Conservation (phyloP, 106 monocot species). For the Triglochin maritima region DNA sequence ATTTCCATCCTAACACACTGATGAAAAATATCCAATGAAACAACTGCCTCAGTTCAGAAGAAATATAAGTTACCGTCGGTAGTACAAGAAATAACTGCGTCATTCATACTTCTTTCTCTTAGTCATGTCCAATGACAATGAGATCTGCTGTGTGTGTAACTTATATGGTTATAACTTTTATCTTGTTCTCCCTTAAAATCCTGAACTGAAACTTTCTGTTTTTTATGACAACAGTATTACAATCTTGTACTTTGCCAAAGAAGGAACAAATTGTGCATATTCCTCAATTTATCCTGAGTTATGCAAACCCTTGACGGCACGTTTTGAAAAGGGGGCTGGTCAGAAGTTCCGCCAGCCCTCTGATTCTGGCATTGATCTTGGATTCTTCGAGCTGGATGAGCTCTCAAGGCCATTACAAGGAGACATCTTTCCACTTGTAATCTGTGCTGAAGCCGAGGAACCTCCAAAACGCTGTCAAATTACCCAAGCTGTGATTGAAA, state of each 20-base stretch:
- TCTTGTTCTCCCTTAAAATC: not conserved
- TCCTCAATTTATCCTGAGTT: slow-evolving; percentile 33
- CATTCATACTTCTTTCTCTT: no score
- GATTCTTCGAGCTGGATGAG: slow-evolving; percentile 63
- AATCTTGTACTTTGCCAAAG: slow-evolving; percentile 90
- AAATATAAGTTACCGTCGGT: not conserved
- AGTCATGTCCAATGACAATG: no score
- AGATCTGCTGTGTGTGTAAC: not conserved
- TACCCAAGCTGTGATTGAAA: slow-evolving; percentile 68
- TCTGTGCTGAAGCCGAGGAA: slow-evolving; percentile 36
- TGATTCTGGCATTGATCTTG: slow-evolving; percentile 72
- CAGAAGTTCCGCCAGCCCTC: slow-evolving; percentile 75
- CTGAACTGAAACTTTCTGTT: not conserved
- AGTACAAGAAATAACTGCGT: not conserved
- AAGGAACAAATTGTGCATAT: slow-evolving; percentile 40
- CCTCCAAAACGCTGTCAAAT: slow-evolving; percentile 42
- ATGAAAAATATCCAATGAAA: no score
- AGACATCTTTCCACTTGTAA: slow-evolving; percentile 66
- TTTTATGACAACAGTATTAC: slow-evolving; percentile 41
- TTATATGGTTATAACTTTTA: not conserved
- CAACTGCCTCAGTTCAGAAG: not conserved
- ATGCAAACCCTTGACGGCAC: slow-evolving; percentile 27
- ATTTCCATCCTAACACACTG: no score
- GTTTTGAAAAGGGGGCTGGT: slow-evolving; percentile 51
- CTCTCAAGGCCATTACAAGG: slow-evolving; percentile 53